These are phyloP conservation scores for Saturnispora besseyi DNA, from an alignment of 805 yeast species.

Conservation along the genomic window DNA sequence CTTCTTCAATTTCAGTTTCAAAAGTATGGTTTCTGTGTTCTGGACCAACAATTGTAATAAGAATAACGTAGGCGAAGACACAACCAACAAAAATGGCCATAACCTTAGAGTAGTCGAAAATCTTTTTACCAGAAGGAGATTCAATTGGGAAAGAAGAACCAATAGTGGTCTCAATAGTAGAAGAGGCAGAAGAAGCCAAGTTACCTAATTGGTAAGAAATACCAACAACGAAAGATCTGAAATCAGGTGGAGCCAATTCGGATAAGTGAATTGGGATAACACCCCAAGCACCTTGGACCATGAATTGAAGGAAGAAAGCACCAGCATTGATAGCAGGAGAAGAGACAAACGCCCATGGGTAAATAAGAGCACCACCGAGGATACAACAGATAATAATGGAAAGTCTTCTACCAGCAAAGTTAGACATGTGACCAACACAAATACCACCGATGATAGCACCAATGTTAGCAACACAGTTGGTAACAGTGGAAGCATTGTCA, in stretches of 20 bases:
- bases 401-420: conserved; percentile 47
- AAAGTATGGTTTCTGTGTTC: conserved; percentile 35
- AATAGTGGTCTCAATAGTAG: conserved; percentile 59
- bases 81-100: conserved; percentile 63
- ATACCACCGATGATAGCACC: conserved; percentile 54
- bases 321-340: conserved; percentile 45
- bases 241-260: conserved; percentile 54
- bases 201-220: conserved; percentile 62
- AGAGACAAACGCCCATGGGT: conserved; percentile 51
- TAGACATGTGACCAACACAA: conserved; percentile 45
- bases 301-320: conserved; percentile 51
- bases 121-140: conserved; percentile 22
- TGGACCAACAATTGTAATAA: conserved; percentile 50
- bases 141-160: conserved; percentile 45
- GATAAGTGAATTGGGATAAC: conserved; percentile 53
- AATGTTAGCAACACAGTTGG: conserved; percentile 47
- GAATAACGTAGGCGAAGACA: conserved; percentile 44
- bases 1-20: conserved; percentile 16
- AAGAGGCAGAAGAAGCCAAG: conserved; percentile 55
- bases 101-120: conserved; percentile 46
- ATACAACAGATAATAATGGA: conserved; percentile 43
- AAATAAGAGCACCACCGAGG: conserved; percentile 50
- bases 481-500: conserved; percentile 40
- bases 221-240: conserved; percentile 55
- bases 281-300: conserved; percentile 67